Evolutionary conservation across 345 rosid species (phyloP).

Genomic region (Gossypium herbaceum): DNA sequence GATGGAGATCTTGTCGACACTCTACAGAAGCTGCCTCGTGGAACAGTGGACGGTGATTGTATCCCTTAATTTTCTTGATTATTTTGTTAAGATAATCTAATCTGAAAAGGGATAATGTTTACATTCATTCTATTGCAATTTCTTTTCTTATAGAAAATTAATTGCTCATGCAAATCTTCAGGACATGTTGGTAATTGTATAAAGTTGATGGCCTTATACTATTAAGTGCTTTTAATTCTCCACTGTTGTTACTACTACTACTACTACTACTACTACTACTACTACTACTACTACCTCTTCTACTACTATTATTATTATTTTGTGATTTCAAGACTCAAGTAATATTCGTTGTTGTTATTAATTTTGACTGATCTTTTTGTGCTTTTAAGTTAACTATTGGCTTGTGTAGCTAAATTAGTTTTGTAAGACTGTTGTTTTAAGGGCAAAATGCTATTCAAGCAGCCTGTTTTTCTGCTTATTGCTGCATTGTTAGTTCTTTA

Average conservation of each 20-base stretch:
- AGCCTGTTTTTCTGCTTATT: conserved; percentile 1
- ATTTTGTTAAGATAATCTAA: conserved; percentile 2
- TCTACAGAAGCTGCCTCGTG: conserved; percentile 62
- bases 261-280: too few species aligned
- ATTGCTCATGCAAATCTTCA: not conserved
- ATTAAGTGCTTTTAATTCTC: too few species aligned
- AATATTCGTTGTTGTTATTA: not conserved
- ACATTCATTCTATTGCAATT: not conserved
- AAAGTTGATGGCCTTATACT: not conserved
- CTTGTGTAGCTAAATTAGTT: not conserved
- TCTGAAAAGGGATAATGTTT: not conserved
- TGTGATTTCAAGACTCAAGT: not conserved
- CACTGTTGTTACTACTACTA: too few species aligned
- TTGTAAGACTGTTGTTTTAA: not conserved
- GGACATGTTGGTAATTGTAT: not conserved
- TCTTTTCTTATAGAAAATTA: not conserved
- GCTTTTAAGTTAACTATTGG: not conserved
- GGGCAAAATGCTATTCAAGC: not conserved
- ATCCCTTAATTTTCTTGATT: conserved; percentile 36
- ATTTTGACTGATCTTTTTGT: conserved; percentile 3
- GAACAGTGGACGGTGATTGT: conserved; percentile 78
- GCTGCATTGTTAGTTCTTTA: conserved; percentile 35
- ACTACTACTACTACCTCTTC: not conserved
- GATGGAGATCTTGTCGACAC: conserved; percentile 51
- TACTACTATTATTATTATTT: not conserved